Conservation (phyloP, 768 basidiomycete genomes). For the Russula dissimulans region DNA sequence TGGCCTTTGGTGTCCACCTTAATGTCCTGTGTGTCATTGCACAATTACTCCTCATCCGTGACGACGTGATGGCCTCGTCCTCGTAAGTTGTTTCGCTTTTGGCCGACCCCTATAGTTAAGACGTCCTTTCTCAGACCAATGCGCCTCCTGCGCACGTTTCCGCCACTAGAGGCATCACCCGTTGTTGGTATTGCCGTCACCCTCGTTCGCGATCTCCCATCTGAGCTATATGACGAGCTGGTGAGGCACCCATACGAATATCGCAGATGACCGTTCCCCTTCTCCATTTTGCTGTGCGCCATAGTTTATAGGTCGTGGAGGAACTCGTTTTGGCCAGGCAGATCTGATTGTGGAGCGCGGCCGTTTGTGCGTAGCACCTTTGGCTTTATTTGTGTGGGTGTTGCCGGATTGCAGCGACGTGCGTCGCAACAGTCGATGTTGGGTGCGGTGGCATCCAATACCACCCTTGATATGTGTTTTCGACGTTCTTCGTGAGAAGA, state of each 20-base stretch:
- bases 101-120: not conserved
- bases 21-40: conserved; percentile 97
- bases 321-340: not conserved
- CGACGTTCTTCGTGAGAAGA: not conserved
- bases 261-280: not conserved
- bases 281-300: not conserved
- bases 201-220: conserved; percentile 82
- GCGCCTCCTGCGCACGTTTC: conserved; percentile 89
- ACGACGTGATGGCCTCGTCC: conserved; percentile 78
- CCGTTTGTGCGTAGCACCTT: not conserved
- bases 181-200: conserved; percentile 92
- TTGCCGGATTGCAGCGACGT: not conserved
- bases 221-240: conserved; percentile 81
- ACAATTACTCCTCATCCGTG: conserved; percentile 81
- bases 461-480: not conserved
- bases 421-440: not conserved
- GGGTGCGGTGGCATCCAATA: not conserved
- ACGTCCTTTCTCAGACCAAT: conserved; percentile 57
- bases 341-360: not conserved
- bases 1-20: conserved; percentile 93
- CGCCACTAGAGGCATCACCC: conserved; percentile 76
- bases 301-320: not conserved
- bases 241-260: conserved; percentile 77
- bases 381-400: not conserved
- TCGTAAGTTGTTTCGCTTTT: conserved; percentile 45